Evolutionary conservation across 108 stramenopile genomes (phyloP), one percentile per base, ranked within the genome.

Genomic region (Pseudonitzschia multiseries): DNA sequence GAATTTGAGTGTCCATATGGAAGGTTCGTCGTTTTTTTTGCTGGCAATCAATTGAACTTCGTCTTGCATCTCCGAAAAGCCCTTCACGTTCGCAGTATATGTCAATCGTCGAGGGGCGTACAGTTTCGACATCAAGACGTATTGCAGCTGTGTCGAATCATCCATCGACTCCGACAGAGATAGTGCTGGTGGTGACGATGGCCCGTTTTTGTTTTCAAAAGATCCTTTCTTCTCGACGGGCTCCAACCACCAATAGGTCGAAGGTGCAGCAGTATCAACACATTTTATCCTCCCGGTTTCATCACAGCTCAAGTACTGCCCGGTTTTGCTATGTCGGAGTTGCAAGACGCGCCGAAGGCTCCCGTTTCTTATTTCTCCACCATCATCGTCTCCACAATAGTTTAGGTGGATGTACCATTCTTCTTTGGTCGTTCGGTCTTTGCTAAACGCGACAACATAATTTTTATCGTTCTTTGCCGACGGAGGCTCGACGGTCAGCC

Each of bases 331-430:
- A 40, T 77, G 76, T 43, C 53, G 40, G n/a, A 77, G 65, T 15
- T 53, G 68, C 20, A 77, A 32, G 22, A 57, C 44, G 21, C 64
- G 62, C 27, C 40, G 46, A 21, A 32, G 31, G 10, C 10, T 15
- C 28, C 53, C 53, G 12, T 20, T 29, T 1, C 17, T n/a, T n/a
- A n/a, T 20, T 36, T 31, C 27, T 69, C 36, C 53, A 56, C 56
- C 29, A 31, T 21, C 13, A 13, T 27, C 26, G 12, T 33, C 8
- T 5, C 50, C 5, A 18, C 52, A 48, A 29, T 43, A n/a, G 14
- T 77, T 70, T 13, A 77, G 29, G 21, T 77, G 64, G 20, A 77
- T 22, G 36, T 77, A 77, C 76, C 76, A 77, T 48, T 77, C 76
- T 36, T 54, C 42, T 15, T 54, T 41, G 8, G 40, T 33, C 57